Base-by-base conservation (phyloP, 1,139 yeast genomes). In the Magnusiomyces fungicola region DNA sequence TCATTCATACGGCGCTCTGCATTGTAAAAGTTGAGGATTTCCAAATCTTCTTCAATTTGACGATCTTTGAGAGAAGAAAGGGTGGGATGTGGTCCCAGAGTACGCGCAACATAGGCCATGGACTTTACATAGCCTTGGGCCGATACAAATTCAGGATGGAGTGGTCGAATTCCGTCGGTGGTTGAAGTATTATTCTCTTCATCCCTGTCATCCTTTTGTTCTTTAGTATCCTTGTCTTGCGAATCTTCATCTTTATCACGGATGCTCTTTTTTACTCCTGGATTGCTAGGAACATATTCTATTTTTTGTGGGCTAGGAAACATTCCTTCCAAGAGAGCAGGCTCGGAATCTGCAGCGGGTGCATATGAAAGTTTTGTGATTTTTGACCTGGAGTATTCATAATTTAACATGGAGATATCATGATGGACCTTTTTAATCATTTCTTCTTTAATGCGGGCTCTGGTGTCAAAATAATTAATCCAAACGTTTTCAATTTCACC, bases 311-410 rank as follows among this genome's bases (percentile, higher is more conserved):
- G n/a, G n/a, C n/a, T n/a, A n/a, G n/a, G n/a, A n/a, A n/a, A n/a
- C n/a, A n/a, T n/a, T n/a, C n/a, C n/a, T n/a, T n/a, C n/a, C n/a
- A n/a, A n/a, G n/a, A n/a, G n/a, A n/a, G n/a, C n/a, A n/a, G n/a
- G n/a, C n/a, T n/a, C n/a, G n/a, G n/a, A n/a, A n/a, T 34, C 39
- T 18, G n/a, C 21, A 3, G 4, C 19, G 23, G n/a, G 12, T 6
- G 19, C 19, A 21, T 41, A 41, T 9, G 44, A 29, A 14, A 41
- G 25, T n/a, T 21, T 41, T 16, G 44, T 3, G 24, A 41, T 7
- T 12, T 41, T 41, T 12, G 36, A 19, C 3, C 44, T 36, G 7
- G 44, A 41, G 25, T 41, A 41, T 14, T 41, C 44, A 18, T 29
- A 41, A 14, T 41, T 41, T 5, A 41, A 18, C 2, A 18, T 18